Percentiles rank a stretch among this genome's conserved stretches.
phyloP scores from a whole-genome alignment of 2,329 filamentous ascomycete genomes.

The Ambrosiella cleistominuta region DNA sequence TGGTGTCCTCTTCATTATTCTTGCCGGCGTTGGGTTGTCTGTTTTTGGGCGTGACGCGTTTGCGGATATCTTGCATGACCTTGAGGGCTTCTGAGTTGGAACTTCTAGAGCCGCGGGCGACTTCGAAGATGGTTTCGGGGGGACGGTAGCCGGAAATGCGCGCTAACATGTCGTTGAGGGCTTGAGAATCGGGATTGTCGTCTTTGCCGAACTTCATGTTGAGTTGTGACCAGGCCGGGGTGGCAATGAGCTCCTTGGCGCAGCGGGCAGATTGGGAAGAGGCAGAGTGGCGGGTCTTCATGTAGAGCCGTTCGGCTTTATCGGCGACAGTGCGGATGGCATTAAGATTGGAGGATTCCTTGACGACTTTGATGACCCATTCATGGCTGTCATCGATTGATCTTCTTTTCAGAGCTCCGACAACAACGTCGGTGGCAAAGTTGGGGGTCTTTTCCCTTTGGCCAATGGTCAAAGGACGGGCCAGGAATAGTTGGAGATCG shows the following conservation, averaged over 20 bases:
- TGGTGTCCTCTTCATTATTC: constrained; percentile 18
- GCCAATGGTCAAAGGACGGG: constrained; percentile 64
- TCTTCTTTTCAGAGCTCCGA: constrained; percentile 59
- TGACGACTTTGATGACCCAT: constrained; percentile 63
- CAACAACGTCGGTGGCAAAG: constrained; percentile 67
- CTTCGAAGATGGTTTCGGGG: constrained; percentile 90
- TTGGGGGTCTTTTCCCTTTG: constrained; percentile 40
- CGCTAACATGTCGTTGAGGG: constrained; percentile 72
- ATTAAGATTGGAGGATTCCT: constrained; percentile 56
- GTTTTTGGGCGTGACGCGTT: constrained; percentile 46
- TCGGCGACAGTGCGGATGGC: constrained; percentile 54
- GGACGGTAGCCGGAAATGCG: constrained; percentile 79
- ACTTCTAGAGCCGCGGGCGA: constrained; percentile 54
- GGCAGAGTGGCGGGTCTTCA: constrained; percentile 76
- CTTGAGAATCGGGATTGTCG: constrained; percentile 45
- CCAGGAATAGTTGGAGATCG: constrained; percentile 85
- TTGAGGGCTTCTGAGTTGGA: constrained; percentile 49
- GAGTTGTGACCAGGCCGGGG: constrained; percentile 53
- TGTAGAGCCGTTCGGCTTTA: constrained; percentile 87
- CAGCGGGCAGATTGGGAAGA: constrained; percentile 81
- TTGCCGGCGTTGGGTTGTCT: constrained; percentile 23
- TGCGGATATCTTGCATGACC: constrained; percentile 55
- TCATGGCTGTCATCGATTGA: constrained; percentile 61
- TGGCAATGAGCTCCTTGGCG: constrained; percentile 57
- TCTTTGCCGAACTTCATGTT: constrained; percentile 67